Evolutionary conservation across 2,329 filamentous ascomycete genomes (phyloP), one percentile per base, ranked within the genome.

Genomic region (Tolypocladium capitatum): DNA sequence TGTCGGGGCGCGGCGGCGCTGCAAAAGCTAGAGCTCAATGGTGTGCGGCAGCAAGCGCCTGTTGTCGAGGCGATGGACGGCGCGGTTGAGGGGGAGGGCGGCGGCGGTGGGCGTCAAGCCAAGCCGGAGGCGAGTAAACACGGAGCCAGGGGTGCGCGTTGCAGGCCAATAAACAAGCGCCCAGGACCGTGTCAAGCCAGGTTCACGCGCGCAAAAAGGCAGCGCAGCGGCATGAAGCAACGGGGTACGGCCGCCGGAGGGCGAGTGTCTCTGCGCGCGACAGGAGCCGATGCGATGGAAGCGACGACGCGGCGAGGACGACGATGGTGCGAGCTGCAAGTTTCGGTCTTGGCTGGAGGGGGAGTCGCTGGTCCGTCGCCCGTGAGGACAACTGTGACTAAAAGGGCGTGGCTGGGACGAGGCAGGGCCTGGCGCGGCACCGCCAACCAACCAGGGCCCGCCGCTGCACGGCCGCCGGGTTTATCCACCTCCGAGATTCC

Each of bases 381-480:
- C 33, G 30, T 28, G 35, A 13, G 41, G 31, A 44, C 43, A 27
- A 20, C 36, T 18, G 20, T 46, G 48, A 44, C 55, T 59, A 63
- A 60, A 67, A 67, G 59, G 59, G 59, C 60, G 65, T 67, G 65
- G 65, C 65, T 67, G 65, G 65, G n/a, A n/a, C n/a, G n/a, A n/a
- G n/a, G n/a, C n/a, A n/a, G n/a, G n/a, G n/a, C n/a, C n/a, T n/a
- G n/a, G n/a, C n/a, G n/a, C n/a, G n/a, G n/a, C n/a, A n/a, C n/a
- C n/a, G n/a, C n/a, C n/a, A n/a, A n/a, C n/a, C n/a, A n/a, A n/a
- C n/a, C n/a, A n/a, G n/a, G n/a, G n/a, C n/a, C n/a, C n/a, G n/a
- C n/a, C n/a, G n/a, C n/a, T n/a, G n/a, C n/a, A n/a, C n/a, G n/a
- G n/a, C n/a, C n/a, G n/a, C n/a, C n/a, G n/a, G 38, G 38, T 42